Evolutionary conservation across 2,329 filamentous ascomycete genomes (phyloP).

Genomic region (Aspergillus vadensis): DNA sequence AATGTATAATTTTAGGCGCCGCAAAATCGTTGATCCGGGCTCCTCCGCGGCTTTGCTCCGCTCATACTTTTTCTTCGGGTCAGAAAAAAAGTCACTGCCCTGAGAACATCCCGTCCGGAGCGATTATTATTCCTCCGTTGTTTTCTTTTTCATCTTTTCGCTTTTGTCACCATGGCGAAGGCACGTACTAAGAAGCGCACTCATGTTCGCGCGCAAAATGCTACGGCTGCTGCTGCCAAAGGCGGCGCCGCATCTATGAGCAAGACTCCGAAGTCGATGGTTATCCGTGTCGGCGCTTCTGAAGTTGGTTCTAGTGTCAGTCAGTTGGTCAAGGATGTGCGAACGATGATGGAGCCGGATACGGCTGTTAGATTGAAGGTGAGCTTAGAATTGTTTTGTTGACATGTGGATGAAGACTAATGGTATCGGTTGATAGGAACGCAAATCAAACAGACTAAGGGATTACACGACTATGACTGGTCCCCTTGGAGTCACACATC

Average conservation of each 20-base stretch:
- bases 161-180: conserved; percentile 66
- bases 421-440: conserved; percentile 55
- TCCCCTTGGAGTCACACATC: conserved; percentile 86
- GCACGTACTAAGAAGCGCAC: conserved; percentile 86
- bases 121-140: not conserved
- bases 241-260: conserved; percentile 63
- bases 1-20: conserved; percentile 37
- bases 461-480: conserved; percentile 97
- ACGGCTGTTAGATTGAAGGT: conserved; percentile 83
- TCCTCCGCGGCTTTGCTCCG: conserved; percentile 28
- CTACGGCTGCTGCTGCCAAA: conserved; percentile 48
- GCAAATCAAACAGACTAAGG: conserved; percentile 80
- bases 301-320: conserved; percentile 90
- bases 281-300: conserved; percentile 92
- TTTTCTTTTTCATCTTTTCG: conserved; percentile 1
- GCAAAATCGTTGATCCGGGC: conserved; percentile 42
- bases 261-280: conserved; percentile 90
- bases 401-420: not conserved
- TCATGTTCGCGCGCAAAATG: conserved; percentile 68
- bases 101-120: conserved; percentile 8
- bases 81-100: conserved; percentile 34
- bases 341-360: conserved; percentile 92
- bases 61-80: conserved; percentile 36
- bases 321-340: conserved; percentile 87
- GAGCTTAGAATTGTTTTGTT: not conserved